Evolutionary conservation across 306 rosid species (phyloP).

Genomic region (cucumber (Cucumis sativus)): Cucumber_9930_V3 NC_026656.2:12012001-12012500

Average conservation of each 20-base stretch:
- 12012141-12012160: conserved; percentile 4
- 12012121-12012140: conserved; percentile 10
- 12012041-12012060: neutral
- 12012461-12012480: neutral
- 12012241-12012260: conserved; percentile 6
- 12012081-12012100: neutral
- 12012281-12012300: conserved; percentile 8
- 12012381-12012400: neutral
- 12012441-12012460: neutral
- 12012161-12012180: conserved; percentile 12
- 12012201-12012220: conserved; percentile 10
- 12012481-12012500: neutral
- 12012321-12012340: conserved; percentile 13
- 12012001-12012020: conserved; percentile 5
- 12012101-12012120: conserved; percentile 12
- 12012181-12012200: conserved; percentile 10
- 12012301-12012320: conserved; percentile 13
- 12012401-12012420: neutral
- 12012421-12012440: neutral
- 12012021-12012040: neutral
- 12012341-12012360: conserved; percentile 9
- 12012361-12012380: conserved; percentile 13
- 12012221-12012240: conserved; percentile 6
- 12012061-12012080: neutral
- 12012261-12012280: conserved; percentile 10